phyloP scores from a whole-genome alignment of 148 eudicot genomes.

The Arctostaphylos glauca region DNA sequence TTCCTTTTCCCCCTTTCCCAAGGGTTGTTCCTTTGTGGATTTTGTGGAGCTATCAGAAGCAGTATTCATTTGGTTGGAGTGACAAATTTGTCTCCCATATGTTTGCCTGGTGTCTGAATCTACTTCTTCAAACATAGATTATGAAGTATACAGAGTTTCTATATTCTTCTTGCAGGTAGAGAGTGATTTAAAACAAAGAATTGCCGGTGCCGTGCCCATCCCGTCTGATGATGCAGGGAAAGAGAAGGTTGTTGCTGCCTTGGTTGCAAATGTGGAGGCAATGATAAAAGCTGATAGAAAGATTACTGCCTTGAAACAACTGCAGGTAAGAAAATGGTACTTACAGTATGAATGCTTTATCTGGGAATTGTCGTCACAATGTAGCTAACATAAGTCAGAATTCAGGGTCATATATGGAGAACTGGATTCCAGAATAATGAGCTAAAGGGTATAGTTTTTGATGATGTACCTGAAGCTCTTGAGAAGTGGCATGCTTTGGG shows the following conservation, averaged over 20 bases:
- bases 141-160: background rate
- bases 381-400: conserved; percentile 13
- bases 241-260: conserved; percentile 72
- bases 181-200: conserved; percentile 63
- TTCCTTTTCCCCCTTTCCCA: too few relatives aligned
- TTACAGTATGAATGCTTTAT: background rate
- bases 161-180: conserved; percentile 47
- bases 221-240: conserved; percentile 64
- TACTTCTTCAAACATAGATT: background rate
- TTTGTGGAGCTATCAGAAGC: background rate
- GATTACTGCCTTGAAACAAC: conserved; percentile 86
- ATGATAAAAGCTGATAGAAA: conserved; percentile 98
- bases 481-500: conserved; percentile 88
- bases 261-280: conserved; percentile 84
- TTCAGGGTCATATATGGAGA: conserved; percentile 93
- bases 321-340: conserved; percentile 56
- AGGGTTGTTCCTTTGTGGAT: background rate
- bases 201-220: conserved; percentile 69
- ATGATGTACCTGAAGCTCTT: conserved; percentile 86
- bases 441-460: conserved; percentile 68
- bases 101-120: background rate
- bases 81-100: background rate
- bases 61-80: background rate
- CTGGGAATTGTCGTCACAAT: background rate
- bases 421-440: conserved; percentile 80